Conservation (phyloP, 2,329 filamentous ascomycete genomes). For the Phialophora chinensis region DNA sequence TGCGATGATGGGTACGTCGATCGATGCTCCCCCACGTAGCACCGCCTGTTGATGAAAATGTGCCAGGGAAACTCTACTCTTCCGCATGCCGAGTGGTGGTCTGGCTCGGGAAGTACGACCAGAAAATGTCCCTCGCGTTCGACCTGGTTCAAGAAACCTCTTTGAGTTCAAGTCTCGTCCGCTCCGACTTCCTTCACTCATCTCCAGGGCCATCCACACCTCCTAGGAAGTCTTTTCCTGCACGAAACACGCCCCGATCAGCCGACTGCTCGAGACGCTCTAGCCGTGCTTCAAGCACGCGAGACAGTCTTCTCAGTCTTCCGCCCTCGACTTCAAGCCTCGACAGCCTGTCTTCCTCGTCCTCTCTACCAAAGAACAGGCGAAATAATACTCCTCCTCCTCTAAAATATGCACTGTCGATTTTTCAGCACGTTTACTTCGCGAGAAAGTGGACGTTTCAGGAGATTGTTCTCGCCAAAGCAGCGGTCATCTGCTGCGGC, state of each 20-base stretch:
- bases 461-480: slow-evolving; percentile 31
- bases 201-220: slow-evolving; percentile 12
- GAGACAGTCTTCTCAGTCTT: slow-evolving; percentile 21
- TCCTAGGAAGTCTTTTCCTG: slow-evolving; percentile 10
- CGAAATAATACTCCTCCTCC: slow-evolving; percentile 22
- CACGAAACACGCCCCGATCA: slow-evolving; percentile 13
- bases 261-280: slow-evolving; percentile 22
- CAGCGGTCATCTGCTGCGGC: slow-evolving; percentile 33
- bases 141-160: slow-evolving; percentile 27
- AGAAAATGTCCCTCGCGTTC: slow-evolving; percentile 29
- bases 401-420: slow-evolving; percentile 27
- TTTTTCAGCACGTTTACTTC: slow-evolving; percentile 33
- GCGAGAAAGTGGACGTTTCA: slow-evolving; percentile 33
- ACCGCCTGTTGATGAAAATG: background rate
- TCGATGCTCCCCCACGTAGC: background rate
- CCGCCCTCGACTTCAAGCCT: slow-evolving; percentile 25
- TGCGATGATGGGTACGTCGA: slow-evolving; percentile 22
- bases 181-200: slow-evolving; percentile 30
- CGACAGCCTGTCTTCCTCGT: slow-evolving; percentile 11
- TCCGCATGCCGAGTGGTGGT: slow-evolving; percentile 35
- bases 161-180: slow-evolving; percentile 32
- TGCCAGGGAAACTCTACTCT: slow-evolving; percentile 19
- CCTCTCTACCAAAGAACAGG: slow-evolving; percentile 17
- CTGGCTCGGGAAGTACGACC: slow-evolving; percentile 36
- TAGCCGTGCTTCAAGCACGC: slow-evolving; percentile 22